These are phyloP conservation scores for Eucalyptus dawsonii DNA, from an alignment of 345 rosid species.

Conservation along the genomic window DNA sequence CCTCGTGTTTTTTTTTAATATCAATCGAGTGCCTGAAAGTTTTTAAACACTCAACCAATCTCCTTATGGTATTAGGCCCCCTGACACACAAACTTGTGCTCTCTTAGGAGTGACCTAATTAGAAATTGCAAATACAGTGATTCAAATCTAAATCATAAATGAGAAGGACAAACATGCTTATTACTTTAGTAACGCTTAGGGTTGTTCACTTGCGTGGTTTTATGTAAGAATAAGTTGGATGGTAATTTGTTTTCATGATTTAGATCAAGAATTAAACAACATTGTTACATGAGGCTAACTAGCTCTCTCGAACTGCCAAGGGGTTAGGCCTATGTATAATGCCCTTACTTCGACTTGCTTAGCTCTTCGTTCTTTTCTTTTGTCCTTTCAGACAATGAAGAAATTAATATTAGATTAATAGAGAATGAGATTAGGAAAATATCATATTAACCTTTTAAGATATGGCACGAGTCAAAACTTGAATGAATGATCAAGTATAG, in stretches of 20 bases:
- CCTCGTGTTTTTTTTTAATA: background rate
- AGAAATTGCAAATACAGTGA: fast-evolving
- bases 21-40: background rate
- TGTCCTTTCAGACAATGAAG: background rate
- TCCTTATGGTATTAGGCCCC: background rate
- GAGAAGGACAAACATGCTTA: background rate
- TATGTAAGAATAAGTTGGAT: background rate
- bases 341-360: background rate
- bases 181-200: background rate
- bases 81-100: background rate
- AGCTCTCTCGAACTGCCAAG: background rate
- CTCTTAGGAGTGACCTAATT: background rate
- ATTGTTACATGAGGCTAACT: background rate
- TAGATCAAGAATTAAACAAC: background rate
- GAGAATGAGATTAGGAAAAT: background rate
- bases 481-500: background rate
- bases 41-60: background rate
- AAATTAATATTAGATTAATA: background rate
- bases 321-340: background rate
- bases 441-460: background rate
- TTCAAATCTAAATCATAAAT: background rate
- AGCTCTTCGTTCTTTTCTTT: background rate
- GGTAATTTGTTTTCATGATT: background rate
- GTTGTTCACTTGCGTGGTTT: background rate
- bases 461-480: fast-evolving